Conservation (phyloP, 331 rosid species). For the Pyrus hybrid region DNA sequence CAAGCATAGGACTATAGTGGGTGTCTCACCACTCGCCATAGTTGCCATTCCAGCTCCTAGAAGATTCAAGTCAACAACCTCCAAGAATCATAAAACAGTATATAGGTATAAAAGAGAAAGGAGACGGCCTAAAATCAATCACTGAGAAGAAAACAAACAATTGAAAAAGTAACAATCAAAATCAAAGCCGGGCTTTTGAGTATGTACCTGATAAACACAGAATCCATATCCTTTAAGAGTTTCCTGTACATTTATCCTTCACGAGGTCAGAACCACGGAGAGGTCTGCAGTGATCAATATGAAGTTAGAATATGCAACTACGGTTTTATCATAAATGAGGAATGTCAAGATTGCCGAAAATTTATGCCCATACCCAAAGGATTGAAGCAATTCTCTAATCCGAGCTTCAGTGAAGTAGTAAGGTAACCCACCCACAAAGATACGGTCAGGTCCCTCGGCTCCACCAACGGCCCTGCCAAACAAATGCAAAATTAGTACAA, state of each 20-base stretch:
- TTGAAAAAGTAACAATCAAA: slow-evolving; percentile 8
- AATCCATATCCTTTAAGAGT: slow-evolving; percentile 85
- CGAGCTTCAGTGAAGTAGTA: slow-evolving; percentile 73
- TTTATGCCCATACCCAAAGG: slow-evolving; percentile 55
- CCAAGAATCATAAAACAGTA: background rate
- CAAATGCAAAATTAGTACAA: slow-evolving; percentile 23
- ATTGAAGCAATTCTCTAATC: slow-evolving; percentile 61
- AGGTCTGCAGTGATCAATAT: slow-evolving; percentile 38
- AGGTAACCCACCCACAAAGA: slow-evolving; percentile 82
- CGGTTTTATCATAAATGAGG: background rate
- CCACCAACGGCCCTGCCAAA: slow-evolving; percentile 48
- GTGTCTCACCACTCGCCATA: slow-evolving; percentile 24
- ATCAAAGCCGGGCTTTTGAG: slow-evolving; percentile 4
- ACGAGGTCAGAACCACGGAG: slow-evolving; percentile 70
- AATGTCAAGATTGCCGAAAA: background rate
- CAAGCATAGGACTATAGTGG: slow-evolving; percentile 68
- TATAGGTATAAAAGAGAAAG: background rate
- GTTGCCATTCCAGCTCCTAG: slow-evolving; percentile 32
- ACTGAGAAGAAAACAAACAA: background rate
- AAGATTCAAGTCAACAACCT: slow-evolving; percentile 37
- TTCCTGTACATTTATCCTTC: slow-evolving; percentile 77
- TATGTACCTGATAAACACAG: slow-evolving; percentile 66
- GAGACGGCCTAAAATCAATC: background rate
- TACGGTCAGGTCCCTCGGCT: slow-evolving; percentile 75
- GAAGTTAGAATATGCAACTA: slow-evolving; percentile 6